These are phyloP conservation scores for Liriodendron chinense DNA, from an alignment of 164 flowering plant genomes.

Conservation along the genomic window DNA sequence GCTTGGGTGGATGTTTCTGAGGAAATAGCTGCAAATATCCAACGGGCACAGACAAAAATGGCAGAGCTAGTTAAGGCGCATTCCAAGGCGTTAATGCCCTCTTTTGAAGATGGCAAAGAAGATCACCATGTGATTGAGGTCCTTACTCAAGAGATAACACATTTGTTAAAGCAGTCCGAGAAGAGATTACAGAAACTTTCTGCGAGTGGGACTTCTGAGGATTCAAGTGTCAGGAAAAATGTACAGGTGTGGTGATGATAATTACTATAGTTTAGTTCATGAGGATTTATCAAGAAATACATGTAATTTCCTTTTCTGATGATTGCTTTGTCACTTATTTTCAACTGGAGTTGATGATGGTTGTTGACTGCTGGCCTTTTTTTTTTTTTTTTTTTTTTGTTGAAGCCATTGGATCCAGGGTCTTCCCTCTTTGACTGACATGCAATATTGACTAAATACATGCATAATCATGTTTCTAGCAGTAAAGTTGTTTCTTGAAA, in stretches of 20 bases:
- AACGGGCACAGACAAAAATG: slow-evolving; percentile 72
- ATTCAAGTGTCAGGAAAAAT: slow-evolving; percentile 85
- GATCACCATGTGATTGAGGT: slow-evolving; percentile 75
- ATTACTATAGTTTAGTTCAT: background rate
- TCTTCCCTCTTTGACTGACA: too few species aligned
- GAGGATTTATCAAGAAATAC: background rate
- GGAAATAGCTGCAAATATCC: slow-evolving; percentile 74
- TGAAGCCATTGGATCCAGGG: too few species aligned
- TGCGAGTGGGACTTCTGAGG: slow-evolving; percentile 77
- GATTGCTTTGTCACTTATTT: background rate
- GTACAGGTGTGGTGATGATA: slow-evolving; percentile 60
- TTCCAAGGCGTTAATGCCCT: slow-evolving; percentile 90
- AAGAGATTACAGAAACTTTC: slow-evolving; percentile 70
- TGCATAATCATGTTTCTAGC: too few species aligned
- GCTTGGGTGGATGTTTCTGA: slow-evolving; percentile 98
- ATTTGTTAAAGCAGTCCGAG: slow-evolving; percentile 69
- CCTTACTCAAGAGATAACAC: slow-evolving; percentile 84
- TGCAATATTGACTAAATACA: too few species aligned
- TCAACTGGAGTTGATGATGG: background rate
- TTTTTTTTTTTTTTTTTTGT: too few species aligned
- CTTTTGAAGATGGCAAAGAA: slow-evolving; percentile 90
- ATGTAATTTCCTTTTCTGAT: background rate
- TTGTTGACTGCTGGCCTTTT: background rate
- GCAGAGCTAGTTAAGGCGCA: slow-evolving; percentile 83
- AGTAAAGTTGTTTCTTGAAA: too few species aligned